Conservation (phyloP, 148 eudicot species). For the Hydrangea macrophylla region DNA sequence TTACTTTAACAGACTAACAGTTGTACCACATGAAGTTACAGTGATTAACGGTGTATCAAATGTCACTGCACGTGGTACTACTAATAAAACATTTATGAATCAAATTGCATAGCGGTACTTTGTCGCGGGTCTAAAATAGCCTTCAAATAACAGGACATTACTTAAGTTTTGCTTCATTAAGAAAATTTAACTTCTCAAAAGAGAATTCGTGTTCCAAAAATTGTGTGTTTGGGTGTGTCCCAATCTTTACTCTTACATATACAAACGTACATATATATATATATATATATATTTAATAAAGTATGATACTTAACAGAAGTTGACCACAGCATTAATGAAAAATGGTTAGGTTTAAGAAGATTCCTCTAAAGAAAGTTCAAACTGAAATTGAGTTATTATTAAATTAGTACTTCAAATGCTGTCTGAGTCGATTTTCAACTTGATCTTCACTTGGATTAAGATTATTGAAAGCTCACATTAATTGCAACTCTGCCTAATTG, state of each 20-base stretch:
- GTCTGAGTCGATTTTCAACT: background rate
- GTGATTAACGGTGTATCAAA: too few relatives aligned
- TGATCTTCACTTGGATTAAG: background rate
- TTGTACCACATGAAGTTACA: too few relatives aligned
- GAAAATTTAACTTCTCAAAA: background rate
- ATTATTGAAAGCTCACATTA: background rate
- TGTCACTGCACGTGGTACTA: background rate
- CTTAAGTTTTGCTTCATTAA: too few relatives aligned
- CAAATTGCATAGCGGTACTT: too few relatives aligned
- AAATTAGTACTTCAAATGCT: background rate
- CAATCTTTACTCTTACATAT: too few relatives aligned
- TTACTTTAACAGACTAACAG: too few relatives aligned
- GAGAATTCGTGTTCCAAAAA: background rate
- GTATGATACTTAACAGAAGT: background rate
- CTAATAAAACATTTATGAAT: background rate
- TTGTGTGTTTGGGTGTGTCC: too few relatives aligned
- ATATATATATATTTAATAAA: too few relatives aligned
- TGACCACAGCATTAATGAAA: background rate
- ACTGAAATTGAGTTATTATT: background rate
- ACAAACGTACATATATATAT: too few relatives aligned
- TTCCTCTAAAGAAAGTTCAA: background rate
- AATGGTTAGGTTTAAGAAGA: conserved; percentile 8
- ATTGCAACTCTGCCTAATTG: background rate
- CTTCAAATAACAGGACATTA: background rate
- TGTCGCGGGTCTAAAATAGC: background rate